These are phyloP conservation scores for Saprolegnia diclina DNA, from an alignment of 352 stramenopile genomes.

Conservation along the genomic window DNA sequence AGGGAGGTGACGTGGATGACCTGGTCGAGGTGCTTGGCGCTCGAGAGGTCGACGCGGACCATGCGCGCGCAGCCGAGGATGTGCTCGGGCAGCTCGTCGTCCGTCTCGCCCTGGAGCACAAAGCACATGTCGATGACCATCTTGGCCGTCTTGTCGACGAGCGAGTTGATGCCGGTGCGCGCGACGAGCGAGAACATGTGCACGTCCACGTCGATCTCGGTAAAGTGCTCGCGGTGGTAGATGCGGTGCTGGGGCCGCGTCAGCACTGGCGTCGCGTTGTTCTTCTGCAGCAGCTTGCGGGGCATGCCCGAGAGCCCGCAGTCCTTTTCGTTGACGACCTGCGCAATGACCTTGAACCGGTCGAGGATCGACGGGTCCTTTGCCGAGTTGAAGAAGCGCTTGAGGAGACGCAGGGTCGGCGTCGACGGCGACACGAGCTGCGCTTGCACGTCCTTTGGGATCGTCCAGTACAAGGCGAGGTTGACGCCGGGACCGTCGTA, in stretches of 20 bases:
- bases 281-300: conserved; percentile 69
- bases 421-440: conserved; percentile 53
- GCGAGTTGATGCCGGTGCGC: conserved; percentile 64
- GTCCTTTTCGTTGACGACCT: conserved; percentile 81
- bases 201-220: conserved; percentile 73
- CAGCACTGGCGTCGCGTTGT: conserved; percentile 78
- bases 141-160: conserved; percentile 35
- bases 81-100: conserved; percentile 83
- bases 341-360: conserved; percentile 80
- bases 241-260: conserved; percentile 80
- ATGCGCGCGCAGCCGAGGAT: conserved; percentile 79
- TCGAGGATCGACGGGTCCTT: conserved; percentile 64
- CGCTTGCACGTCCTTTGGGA: conserved; percentile 55
- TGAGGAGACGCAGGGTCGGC: conserved; percentile 52
- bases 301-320: conserved; percentile 67
- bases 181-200: conserved; percentile 82
- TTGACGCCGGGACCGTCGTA: conserved; percentile 69
- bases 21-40: conserved; percentile 42
- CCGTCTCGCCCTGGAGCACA: conserved; percentile 79
- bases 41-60: conserved; percentile 59
- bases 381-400: conserved; percentile 63
- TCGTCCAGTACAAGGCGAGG: conserved; percentile 76
- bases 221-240: conserved; percentile 64
- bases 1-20: no score
- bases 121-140: conserved; percentile 86